phyloP scores from a whole-genome alignment of 352 stramenopile species.

The Phytophthora tubulina region DNA sequence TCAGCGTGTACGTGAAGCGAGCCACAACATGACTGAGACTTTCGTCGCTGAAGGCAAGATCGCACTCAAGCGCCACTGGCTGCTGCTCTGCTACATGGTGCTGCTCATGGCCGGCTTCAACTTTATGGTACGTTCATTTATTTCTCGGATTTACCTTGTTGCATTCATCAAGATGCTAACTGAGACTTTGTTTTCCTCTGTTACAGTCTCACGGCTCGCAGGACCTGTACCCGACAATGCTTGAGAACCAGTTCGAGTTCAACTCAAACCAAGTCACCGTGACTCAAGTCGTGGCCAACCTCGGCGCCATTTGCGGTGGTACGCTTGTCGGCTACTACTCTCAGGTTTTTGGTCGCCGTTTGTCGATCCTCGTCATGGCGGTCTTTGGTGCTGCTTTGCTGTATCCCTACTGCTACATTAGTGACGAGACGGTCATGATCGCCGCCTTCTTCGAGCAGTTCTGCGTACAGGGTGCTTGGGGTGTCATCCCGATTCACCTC shows the following conservation, averaged over 20 bases:
- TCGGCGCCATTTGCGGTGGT: constrained; percentile 58
- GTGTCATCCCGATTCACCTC: constrained; percentile 52
- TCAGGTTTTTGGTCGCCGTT: constrained; percentile 54
- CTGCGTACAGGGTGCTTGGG: constrained; percentile 63
- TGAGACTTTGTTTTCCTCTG: background rate
- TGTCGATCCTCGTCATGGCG: constrained; percentile 53
- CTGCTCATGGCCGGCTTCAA: constrained; percentile 60
- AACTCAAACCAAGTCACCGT: constrained; percentile 56
- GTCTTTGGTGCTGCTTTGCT: constrained; percentile 46
- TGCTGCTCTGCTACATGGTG: constrained; percentile 56
- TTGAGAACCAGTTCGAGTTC: constrained; percentile 59
- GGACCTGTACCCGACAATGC: constrained; percentile 64
- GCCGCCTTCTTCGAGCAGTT: constrained; percentile 55
- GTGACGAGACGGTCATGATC: constrained; percentile 43
- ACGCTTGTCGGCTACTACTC: constrained; percentile 69
- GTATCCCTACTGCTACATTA: constrained; percentile 60
- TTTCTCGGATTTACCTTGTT: background rate
- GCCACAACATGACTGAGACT: constrained; percentile 39
- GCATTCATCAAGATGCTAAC: constrained; percentile 2
- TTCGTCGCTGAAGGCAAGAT: constrained; percentile 60
- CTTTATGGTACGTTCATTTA: constrained; percentile 47
- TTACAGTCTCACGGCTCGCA: constrained; percentile 56
- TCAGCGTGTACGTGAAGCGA: constrained; percentile 44
- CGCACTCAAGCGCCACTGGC: constrained; percentile 54
- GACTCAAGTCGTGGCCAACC: constrained; percentile 58